Evolutionary conservation across 2,329 filamentous ascomycete species (phyloP).

Genomic region (Penicillium thymicola): DNA sequence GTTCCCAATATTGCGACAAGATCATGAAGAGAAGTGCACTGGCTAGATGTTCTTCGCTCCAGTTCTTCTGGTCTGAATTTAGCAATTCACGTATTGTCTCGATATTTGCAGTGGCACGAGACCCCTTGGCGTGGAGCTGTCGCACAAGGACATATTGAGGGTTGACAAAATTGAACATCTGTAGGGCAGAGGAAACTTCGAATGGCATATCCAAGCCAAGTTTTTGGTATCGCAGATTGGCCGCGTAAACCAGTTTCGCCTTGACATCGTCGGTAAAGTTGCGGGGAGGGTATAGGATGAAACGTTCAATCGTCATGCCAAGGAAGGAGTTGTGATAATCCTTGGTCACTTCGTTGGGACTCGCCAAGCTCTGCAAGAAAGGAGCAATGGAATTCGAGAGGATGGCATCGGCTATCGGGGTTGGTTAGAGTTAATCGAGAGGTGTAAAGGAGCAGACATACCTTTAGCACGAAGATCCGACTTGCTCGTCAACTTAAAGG

Average conservation of each 20-base stretch:
- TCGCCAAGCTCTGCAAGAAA: slow-evolving; percentile 73
- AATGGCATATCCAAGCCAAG: slow-evolving; percentile 45
- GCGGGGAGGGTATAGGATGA: slow-evolving; percentile 80
- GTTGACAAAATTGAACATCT: slow-evolving; percentile 45
- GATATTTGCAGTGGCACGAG: slow-evolving; percentile 70
- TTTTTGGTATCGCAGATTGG: slow-evolving; percentile 67
- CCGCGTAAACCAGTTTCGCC: slow-evolving; percentile 60
- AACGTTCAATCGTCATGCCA: slow-evolving; percentile 76
- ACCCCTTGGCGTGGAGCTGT: slow-evolving; percentile 69
- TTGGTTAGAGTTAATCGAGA: not conserved
- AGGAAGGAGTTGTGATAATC: slow-evolving; percentile 69
- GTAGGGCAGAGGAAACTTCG: slow-evolving; percentile 43
- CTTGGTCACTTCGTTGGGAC: slow-evolving; percentile 60
- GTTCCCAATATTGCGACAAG: slow-evolving; percentile 60
- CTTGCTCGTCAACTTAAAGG: slow-evolving; percentile 79
- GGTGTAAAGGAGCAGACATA: slow-evolving; percentile 40
- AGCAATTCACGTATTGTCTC: slow-evolving; percentile 65
- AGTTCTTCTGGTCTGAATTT: slow-evolving; percentile 57
- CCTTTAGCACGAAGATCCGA: slow-evolving; percentile 86
- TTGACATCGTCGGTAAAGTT: slow-evolving; percentile 79
- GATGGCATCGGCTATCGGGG: slow-evolving; percentile 75
- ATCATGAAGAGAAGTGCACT: slow-evolving; percentile 70
- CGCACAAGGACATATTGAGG: slow-evolving; percentile 51
- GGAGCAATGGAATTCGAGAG: slow-evolving; percentile 73
- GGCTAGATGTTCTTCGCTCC: slow-evolving; percentile 79